Base-by-base conservation (phyloP, 1,284 basidiomycete genomes). In the Cryptococcus hybrid region DNA sequence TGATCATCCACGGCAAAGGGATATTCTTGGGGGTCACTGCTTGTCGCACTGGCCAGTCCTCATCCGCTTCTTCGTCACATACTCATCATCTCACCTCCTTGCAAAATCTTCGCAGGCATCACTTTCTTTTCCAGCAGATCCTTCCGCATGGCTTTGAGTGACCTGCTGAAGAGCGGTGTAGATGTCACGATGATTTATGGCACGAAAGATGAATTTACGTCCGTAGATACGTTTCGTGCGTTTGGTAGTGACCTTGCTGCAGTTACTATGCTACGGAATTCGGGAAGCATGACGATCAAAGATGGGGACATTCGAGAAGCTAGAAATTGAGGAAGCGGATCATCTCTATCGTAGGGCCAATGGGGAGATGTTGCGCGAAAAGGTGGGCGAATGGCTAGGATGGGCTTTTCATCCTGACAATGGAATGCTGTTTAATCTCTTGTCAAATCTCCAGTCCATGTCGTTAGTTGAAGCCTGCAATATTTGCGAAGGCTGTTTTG, bases 21-120 rank as follows among this genome's bases (percentile, higher is more conserved):
- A 3, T 76, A 76, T 55, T 76, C 74, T 7, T 75, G 70, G 65
- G 74, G 74, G 8, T 67, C 12, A 45, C 65, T 30, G 63, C 68
- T 45, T 43, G 54, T 54, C 38, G 55, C 59, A 7, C 58, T 69
- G 7, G 61, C 61, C 2, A 65, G 65, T 8, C 43, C 47, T 9
- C 53, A 54, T 4, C 24, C 47, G 13, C 52, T 47, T 0, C 37
- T 71, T 15, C 44, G 48, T 5, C 66, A 64, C 37, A 63, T 61
- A 15, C 54, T 76, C 15, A 63, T 76, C 7, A 51, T 76, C 35
- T 71, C 74, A 0, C 74, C 74, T 1, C 68, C 74, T 1, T 56
- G 68, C 3, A 66, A 63, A n/a, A 49, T 70, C 7, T 68, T 73
- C 64, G 59, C 58, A 30, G 57, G 56, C 13, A 50, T 71, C 8